Percentiles rank a stretch among this genome's conserved stretches.
Evolutionary conservation across 2,329 filamentous ascomycete species (phyloP).

Genomic region (Beauveria medogensis): DNA sequence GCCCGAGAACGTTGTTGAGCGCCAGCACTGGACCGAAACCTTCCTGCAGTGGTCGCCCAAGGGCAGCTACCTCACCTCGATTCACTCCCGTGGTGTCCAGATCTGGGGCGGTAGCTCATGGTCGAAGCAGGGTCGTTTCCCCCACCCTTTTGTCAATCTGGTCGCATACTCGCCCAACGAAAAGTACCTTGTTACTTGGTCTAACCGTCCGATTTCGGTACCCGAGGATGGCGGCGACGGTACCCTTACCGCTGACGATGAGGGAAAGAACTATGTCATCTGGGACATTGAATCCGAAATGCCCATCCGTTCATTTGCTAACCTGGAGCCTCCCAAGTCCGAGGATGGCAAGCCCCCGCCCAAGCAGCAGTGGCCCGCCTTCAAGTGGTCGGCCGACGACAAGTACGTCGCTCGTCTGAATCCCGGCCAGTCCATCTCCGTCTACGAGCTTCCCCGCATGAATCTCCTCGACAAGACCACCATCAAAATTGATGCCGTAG

Average conservation of each 20-base stretch:
- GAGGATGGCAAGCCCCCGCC: conserved; percentile 58
- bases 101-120: conserved; percentile 90
- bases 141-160: conserved; percentile 90
- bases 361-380: conserved; percentile 96
- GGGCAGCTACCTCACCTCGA: conserved; percentile 88
- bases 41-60: conserved; percentile 97
- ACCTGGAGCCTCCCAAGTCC: conserved; percentile 64
- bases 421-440: conserved; percentile 78
- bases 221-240: conserved; percentile 81
- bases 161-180: conserved; percentile 92
- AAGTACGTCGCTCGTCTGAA: conserved; percentile 92
- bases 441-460: conserved; percentile 87
- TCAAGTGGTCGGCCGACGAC: conserved; percentile 98
- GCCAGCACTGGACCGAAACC: conserved; percentile 93
- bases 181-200: conserved; percentile 95
- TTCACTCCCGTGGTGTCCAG: conserved; percentile 93
- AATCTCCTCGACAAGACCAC: conserved; percentile 81
- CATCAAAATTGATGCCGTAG: conserved; percentile 92
- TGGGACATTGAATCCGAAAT: conserved; percentile 91
- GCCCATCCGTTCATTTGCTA: conserved; percentile 87
- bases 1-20: conserved; percentile 83
- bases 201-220: conserved; percentile 83
- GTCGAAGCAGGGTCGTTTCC: conserved; percentile 85
- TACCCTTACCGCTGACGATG: conserved; percentile 79
- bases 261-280: conserved; percentile 98